phyloP scores from a whole-genome alignment of 2,329 filamentous ascomycete species.

The Cytospora mali region DNA sequence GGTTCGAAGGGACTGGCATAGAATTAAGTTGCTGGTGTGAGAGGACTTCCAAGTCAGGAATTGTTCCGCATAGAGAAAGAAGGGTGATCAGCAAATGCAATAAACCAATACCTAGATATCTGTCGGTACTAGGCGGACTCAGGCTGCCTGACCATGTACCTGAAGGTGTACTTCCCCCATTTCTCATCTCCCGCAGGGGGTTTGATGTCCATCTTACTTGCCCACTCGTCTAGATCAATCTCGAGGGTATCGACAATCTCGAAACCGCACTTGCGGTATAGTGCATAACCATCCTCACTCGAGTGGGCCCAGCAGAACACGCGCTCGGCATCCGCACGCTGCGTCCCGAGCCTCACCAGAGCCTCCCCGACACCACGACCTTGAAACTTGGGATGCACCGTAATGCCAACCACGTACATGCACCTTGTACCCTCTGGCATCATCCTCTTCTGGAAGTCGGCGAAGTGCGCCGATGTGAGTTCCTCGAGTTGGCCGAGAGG shows the following conservation, averaged over 20 bases:
- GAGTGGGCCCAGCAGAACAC: constrained; percentile 42
- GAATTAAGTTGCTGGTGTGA: no score
- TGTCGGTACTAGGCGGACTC: background rate
- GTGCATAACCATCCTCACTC: constrained; percentile 36
- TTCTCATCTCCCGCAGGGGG: constrained; percentile 33
- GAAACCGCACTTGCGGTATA: constrained; percentile 38
- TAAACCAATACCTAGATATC: background rate
- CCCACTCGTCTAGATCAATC: constrained; percentile 39
- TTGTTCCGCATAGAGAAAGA: no score
- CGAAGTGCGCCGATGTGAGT: constrained; percentile 38
- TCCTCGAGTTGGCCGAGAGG: constrained; percentile 36
- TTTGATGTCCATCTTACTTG: constrained; percentile 27
- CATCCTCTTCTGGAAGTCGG: constrained; percentile 33
- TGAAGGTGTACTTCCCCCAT: constrained; percentile 40
- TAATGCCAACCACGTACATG: constrained; percentile 41
- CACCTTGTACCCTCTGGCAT: constrained; percentile 36
- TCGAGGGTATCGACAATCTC: constrained; percentile 35
- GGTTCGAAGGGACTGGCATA: background rate
- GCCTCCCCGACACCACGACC: constrained; percentile 38
- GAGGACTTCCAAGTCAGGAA: no score
- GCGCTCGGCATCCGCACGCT: constrained; percentile 34
- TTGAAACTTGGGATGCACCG: constrained; percentile 38
- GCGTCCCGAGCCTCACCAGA: constrained; percentile 40
- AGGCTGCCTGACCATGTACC: constrained; percentile 36
- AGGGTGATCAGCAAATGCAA: no score